A percentile compares a stretch with the other conserved stretches of the same genome.
Conservation (phyloP, 2,329 filamentous ascomycete species). For the Triangularia setosa region DNA sequence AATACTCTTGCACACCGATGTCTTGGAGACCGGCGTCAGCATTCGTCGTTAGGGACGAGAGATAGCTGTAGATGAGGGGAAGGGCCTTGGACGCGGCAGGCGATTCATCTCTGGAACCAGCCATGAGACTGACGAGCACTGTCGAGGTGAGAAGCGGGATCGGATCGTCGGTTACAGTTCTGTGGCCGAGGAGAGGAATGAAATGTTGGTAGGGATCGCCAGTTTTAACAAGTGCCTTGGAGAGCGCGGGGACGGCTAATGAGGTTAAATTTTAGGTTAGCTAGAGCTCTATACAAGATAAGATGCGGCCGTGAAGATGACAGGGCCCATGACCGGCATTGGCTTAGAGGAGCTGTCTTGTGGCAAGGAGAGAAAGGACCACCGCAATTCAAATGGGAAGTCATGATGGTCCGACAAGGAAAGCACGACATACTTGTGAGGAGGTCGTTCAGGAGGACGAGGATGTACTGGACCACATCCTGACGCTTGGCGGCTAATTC, state of each 20-base stretch:
- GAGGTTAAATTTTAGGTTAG: constrained; percentile 12
- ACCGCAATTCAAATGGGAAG: constrained; percentile 1
- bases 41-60: constrained; percentile 78
- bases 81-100: constrained; percentile 67
- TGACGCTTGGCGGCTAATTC: constrained; percentile 80
- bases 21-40: constrained; percentile 89
- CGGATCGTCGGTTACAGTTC: constrained; percentile 69
- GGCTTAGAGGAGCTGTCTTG: neutral
- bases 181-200: constrained; percentile 76
- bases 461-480: constrained; percentile 91
- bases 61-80: constrained; percentile 78
- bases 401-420: neutral
- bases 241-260: constrained; percentile 73
- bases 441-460: constrained; percentile 83
- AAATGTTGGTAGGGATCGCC: constrained; percentile 78
- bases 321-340: neutral
- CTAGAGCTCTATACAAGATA: neutral
- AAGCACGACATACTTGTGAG: constrained; percentile 64
- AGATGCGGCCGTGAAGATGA: neutral
- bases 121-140: constrained; percentile 77
- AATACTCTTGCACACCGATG: constrained; percentile 90
- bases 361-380: neutral
- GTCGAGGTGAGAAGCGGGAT: constrained; percentile 88
- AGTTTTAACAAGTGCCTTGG: constrained; percentile 70
- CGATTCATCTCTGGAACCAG: constrained; percentile 59